phyloP scores from a whole-genome alignment of 2,329 filamentous ascomycete species.

The Sarocladium kiliense region DNA sequence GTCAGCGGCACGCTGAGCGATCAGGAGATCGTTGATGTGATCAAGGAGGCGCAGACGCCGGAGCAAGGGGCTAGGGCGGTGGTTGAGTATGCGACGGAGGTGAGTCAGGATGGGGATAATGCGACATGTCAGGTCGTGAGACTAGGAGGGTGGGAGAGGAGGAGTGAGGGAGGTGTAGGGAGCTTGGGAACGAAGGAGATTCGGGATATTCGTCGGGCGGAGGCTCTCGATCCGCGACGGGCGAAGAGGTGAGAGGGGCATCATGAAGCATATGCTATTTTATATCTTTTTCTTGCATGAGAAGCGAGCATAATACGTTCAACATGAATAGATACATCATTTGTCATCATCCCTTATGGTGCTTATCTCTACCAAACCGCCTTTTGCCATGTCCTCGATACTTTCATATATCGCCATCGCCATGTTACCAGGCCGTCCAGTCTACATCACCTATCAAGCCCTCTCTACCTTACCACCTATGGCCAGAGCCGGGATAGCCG shows the following conservation, averaged over 20 bases:
- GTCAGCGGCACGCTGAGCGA: constrained; percentile 81
- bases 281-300: constrained; percentile 1
- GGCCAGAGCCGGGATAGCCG: constrained; percentile 17
- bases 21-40: constrained; percentile 92
- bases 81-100: constrained; percentile 84
- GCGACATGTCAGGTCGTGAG: constrained; percentile 64
- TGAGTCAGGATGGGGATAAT: constrained; percentile 63
- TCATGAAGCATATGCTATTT: neutral
- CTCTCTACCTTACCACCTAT: neutral
- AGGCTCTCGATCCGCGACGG: constrained; percentile 76
- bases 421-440: neutral
- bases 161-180: constrained; percentile 79
- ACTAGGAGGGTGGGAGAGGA: constrained; percentile 64
- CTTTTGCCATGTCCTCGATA: neutral
- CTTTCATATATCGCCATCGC: neutral
- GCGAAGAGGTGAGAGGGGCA: constrained; percentile 45
- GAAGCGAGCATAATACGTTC: constrained; percentile 8
- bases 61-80: constrained; percentile 77
- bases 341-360: neutral
- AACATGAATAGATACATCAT: neutral
- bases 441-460: neutral
- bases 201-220: constrained; percentile 73
- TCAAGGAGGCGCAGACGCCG: constrained; percentile 90
- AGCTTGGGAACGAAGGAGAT: constrained; percentile 90
- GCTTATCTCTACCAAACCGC: neutral